A percentile compares a stretch with the other conserved stretches of the same genome.
phyloP scores from a whole-genome alignment of 2,329 filamentous ascomycete genomes.

The Nothophaeocryptopus gaeumannii region DNA sequence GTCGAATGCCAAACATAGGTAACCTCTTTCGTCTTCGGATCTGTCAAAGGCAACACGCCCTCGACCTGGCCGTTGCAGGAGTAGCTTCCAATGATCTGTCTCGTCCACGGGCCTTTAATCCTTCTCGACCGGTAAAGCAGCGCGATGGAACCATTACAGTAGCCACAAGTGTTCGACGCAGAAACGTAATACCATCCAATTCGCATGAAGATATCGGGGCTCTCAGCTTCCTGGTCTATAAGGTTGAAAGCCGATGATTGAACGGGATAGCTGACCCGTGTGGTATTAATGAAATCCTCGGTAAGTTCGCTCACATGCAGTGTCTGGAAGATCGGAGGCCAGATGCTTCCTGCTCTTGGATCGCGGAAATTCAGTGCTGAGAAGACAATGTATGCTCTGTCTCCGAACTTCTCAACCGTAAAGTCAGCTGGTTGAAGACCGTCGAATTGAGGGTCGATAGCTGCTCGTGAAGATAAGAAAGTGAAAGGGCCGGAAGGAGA shows the following conservation, averaged over 20 bases:
- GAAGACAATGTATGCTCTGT: slow-evolving; percentile 26
- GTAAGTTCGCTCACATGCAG: slow-evolving; percentile 24
- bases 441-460: slow-evolving; percentile 23
- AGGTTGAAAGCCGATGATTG: slow-evolving; percentile 17
- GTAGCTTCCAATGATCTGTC: slow-evolving; percentile 27
- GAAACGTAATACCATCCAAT: slow-evolving; percentile 23
- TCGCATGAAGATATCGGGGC: slow-evolving; percentile 24
- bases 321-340: slow-evolving; percentile 28
- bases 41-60: slow-evolving; percentile 22
- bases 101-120: slow-evolving; percentile 26
- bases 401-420: slow-evolving; percentile 19
- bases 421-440: slow-evolving; percentile 25
- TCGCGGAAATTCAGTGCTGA: slow-evolving; percentile 25
- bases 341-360: slow-evolving; percentile 23
- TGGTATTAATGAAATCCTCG: slow-evolving; percentile 22
- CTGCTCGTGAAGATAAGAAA: slow-evolving; percentile 11
- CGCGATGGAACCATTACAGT: slow-evolving; percentile 26
- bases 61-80: slow-evolving; percentile 26
- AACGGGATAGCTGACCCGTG: slow-evolving; percentile 21
- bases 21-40: slow-evolving; percentile 11
- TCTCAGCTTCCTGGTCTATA: slow-evolving; percentile 26
- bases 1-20: slow-evolving; percentile 27
- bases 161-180: slow-evolving; percentile 27
- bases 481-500: slow-evolving; percentile 26
- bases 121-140: slow-evolving; percentile 22